phyloP scores from a whole-genome alignment of 192 early-diverging fungal genomes.

The Linnemannia exigua region DNA sequence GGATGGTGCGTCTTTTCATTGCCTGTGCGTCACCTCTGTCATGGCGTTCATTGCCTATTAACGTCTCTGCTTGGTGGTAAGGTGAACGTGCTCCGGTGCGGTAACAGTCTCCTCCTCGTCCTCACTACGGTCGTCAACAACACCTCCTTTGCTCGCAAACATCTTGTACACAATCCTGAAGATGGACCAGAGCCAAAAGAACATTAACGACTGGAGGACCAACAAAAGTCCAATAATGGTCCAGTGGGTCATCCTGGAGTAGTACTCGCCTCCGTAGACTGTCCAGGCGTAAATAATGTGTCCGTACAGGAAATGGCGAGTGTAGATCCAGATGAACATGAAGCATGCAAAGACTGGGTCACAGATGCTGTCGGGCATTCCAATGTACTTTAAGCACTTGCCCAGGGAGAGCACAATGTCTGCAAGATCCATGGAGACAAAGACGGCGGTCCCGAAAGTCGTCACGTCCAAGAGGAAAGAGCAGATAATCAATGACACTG shows the following conservation, averaged over 20 bases:
- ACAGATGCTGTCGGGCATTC: conserved; percentile 69
- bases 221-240: conserved; percentile 71
- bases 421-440: conserved; percentile 84
- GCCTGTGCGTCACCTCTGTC: background rate
- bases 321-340: conserved; percentile 80
- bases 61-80: conserved; percentile 13
- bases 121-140: conserved; percentile 55
- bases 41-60: background rate
- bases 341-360: conserved; percentile 83
- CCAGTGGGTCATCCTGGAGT: conserved; percentile 59
- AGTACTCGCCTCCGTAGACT: conserved; percentile 70
- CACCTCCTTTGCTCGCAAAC: conserved; percentile 50
- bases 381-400: conserved; percentile 85
- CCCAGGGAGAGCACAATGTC: conserved; percentile 84
- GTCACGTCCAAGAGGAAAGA: conserved; percentile 80
- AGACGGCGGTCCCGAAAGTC: conserved; percentile 82
- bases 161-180: conserved; percentile 58
- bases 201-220: conserved; percentile 75
- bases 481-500: conserved; percentile 74
- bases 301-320: conserved; percentile 79
- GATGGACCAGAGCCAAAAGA: conserved; percentile 86
- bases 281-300: conserved; percentile 75
- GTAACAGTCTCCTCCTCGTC: conserved; percentile 29
- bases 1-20: background rate
- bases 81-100: conserved; percentile 25